Evolutionary conservation across 345 rosid genomes (phyloP), one percentile per base, ranked within the genome.

Genomic region (Salix purpurea): DNA sequence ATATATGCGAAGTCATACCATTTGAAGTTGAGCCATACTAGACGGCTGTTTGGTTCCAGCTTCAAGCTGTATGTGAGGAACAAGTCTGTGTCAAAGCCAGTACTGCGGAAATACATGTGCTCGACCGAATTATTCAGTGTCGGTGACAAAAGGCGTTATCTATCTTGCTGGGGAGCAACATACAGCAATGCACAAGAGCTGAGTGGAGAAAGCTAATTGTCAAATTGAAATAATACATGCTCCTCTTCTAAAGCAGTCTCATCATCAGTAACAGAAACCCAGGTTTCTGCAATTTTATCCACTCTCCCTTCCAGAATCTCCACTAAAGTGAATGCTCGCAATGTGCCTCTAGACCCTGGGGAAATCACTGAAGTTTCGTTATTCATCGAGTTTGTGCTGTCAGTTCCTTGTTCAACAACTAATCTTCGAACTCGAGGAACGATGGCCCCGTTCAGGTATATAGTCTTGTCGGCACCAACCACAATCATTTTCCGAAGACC

Each of bases 361-460:
- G 65, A n/a, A 21, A 39, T 71, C 28, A 5, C 77, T 3, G 73
- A 52, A 58, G 79, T 74, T 30, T 75, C 65, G n/a, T 56, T 15
- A 48, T 69, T 77, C 37, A 13, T 40, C 18, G 11, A 48, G 72
- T 74, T 66, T 50, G 40, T 69, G 67, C 39, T 12, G 1, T 58
- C 28, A 46, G 77, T 50, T 78, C 34, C 81, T 56, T 44, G 83
- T 42, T 66, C 76, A 32, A 69, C 74, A 28, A 15, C 61, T 54
- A 67, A 67, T 62, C 72, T 67, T 78, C 75, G 86, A 71, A 89
- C 89, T 73, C 98, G 87, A 11, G 97, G 98, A 77, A 94, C 92
- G 65, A 94, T 77, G 48, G 98, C 97, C 26, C 92, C 97, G 39
- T 92, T 91, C 67, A 94, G 78, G 85, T 88, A 94, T 77, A 92